These are phyloP conservation scores for Gynochthodes officinalis DNA, from an alignment of 257 asterid genomes.

Conservation along the genomic window DNA sequence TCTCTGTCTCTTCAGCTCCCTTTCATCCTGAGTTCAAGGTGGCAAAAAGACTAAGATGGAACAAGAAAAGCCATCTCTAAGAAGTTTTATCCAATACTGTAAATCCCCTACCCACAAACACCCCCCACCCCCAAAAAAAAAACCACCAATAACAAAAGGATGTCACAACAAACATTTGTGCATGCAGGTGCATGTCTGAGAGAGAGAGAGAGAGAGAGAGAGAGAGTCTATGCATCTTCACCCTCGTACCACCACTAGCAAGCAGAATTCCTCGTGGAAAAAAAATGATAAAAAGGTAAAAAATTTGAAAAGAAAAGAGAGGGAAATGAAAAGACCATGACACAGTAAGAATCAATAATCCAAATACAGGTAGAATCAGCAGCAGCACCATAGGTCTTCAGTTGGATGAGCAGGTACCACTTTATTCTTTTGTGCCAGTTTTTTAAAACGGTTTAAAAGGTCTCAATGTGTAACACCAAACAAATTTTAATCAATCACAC, in stretches of 20 bases:
- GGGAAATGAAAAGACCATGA: too few species aligned
- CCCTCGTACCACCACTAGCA: neutral
- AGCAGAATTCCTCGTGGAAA: neutral
- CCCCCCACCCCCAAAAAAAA: too few species aligned
- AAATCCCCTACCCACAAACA: too few species aligned
- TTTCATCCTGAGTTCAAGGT: constrained; percentile 57
- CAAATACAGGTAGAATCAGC: neutral
- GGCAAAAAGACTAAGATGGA: constrained; percentile 6
- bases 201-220: neutral
- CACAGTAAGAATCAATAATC: neutral
- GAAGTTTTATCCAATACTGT: neutral
- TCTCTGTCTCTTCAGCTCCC: constrained; percentile 83
- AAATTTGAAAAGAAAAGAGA: neutral
- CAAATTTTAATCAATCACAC: neutral
- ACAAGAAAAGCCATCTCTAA: neutral
- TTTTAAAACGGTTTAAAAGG: neutral
- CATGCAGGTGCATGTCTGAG: neutral
- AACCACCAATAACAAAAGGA: neutral
- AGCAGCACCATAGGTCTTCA: neutral
- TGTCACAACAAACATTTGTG: neutral
- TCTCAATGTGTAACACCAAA: neutral
- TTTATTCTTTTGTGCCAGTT: neutral
- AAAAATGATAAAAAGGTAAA: neutral
- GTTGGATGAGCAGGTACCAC: neutral
- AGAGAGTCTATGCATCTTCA: neutral